These are phyloP conservation scores for Populus nigra DNA, from an alignment of 345 rosid genomes.

Conservation along the genomic window DNA sequence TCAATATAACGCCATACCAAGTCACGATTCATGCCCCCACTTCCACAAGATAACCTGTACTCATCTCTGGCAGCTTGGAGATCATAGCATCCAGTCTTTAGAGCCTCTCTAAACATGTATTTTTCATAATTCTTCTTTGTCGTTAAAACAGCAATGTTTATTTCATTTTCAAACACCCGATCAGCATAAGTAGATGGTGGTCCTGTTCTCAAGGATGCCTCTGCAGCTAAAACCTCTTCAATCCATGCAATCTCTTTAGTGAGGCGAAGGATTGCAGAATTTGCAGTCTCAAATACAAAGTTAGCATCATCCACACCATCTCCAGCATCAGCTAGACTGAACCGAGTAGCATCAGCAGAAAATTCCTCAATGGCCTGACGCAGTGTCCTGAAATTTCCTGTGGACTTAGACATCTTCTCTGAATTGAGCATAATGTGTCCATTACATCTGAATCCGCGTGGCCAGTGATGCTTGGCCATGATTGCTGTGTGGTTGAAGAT, in stretches of 20 bases:
- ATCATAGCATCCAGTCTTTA: slow-evolving; percentile 85
- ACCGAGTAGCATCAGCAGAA: slow-evolving; percentile 89
- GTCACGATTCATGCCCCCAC: slow-evolving; percentile 67
- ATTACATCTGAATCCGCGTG: slow-evolving; percentile 88
- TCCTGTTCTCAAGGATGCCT: slow-evolving; percentile 67
- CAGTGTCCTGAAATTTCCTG: slow-evolving; percentile 90
- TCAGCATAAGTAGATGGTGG: slow-evolving; percentile 78
- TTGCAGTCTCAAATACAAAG: slow-evolving; percentile 85
- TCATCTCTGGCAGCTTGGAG: slow-evolving; percentile 93
- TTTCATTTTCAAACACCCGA: slow-evolving; percentile 78
- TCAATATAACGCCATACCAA: slow-evolving; percentile 76
- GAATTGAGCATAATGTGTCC: slow-evolving; percentile 95
- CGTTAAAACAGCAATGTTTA: slow-evolving; percentile 70
- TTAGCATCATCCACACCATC: slow-evolving; percentile 99
- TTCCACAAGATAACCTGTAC: slow-evolving; percentile 82
- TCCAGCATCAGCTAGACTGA: slow-evolving; percentile 91
- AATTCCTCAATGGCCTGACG: slow-evolving; percentile 79
- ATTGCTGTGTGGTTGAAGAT: slow-evolving; percentile 86
- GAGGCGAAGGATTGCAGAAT: slow-evolving; percentile 80
- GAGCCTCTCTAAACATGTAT: slow-evolving; percentile 89
- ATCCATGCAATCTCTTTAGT: slow-evolving; percentile 91
- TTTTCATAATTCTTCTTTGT: slow-evolving; percentile 64
- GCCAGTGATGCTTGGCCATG: slow-evolving; percentile 78
- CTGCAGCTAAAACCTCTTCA: slow-evolving; percentile 71
- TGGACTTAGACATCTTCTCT: slow-evolving; percentile 95